A percentile compares a stretch with the other conserved stretches of the same genome.
These are phyloP conservation scores for Rhynchosporium agropyri DNA, from an alignment of 2,329 filamentous ascomycete genomes.

Conservation along the genomic window DNA sequence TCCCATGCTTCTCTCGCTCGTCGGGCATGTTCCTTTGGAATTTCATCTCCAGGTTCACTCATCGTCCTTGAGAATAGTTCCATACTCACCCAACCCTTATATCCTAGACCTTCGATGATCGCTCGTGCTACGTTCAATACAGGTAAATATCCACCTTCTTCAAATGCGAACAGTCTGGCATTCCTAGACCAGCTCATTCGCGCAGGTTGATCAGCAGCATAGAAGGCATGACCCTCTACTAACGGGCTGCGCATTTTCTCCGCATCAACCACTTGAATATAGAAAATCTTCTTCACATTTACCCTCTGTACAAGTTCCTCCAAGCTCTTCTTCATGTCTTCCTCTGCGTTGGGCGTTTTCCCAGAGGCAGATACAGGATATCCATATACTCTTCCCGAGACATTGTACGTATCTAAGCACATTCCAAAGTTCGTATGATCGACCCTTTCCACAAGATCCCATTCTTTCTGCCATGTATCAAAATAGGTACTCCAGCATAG, in stretches of 20 bases:
- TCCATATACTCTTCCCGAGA: constrained; percentile 69
- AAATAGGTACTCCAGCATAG: constrained; percentile 73
- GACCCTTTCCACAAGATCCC: constrained; percentile 66
- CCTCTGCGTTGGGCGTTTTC: constrained; percentile 56
- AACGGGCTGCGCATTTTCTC: constrained; percentile 63
- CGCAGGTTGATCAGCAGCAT: constrained; percentile 57
- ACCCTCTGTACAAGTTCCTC: constrained; percentile 42
- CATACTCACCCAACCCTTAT: constrained; percentile 59
- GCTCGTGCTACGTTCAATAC: constrained; percentile 53
- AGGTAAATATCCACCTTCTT: constrained; percentile 62
- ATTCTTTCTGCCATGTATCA: constrained; percentile 71
- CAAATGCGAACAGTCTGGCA: constrained; percentile 68
- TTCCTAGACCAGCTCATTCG: constrained; percentile 81
- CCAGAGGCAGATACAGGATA: constrained; percentile 61
- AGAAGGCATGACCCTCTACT: constrained; percentile 57
- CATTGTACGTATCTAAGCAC: constrained; percentile 78
- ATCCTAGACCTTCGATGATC: constrained; percentile 55
- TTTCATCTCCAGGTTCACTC: constrained; percentile 46
- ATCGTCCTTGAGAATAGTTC: constrained; percentile 61
- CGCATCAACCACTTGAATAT: constrained; percentile 75
- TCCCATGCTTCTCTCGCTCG: constrained; percentile 55
- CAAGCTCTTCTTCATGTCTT: constrained; percentile 49
- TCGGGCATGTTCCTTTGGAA: constrained; percentile 54
- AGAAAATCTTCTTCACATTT: constrained; percentile 68
- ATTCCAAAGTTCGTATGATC: constrained; percentile 72